These are phyloP conservation scores for Debaryomyces fabryi DNA, from an alignment of 1,139 yeast species.

Conservation along the genomic window DNA sequence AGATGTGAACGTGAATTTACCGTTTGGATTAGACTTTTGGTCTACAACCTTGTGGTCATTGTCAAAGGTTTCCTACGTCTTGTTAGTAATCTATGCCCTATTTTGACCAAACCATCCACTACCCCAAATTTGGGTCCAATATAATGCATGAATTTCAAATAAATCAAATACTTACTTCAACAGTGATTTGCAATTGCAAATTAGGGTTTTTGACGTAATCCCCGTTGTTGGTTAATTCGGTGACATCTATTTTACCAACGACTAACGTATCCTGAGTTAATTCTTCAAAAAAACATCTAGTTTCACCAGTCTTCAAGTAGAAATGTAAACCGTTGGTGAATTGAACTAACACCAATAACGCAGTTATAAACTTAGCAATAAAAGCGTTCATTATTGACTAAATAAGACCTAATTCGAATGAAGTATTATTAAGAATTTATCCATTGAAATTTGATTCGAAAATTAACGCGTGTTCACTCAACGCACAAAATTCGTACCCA, in stretches of 20 bases:
- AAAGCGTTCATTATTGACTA: slow-evolving; percentile 9
- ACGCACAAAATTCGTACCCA: slow-evolving; percentile 1
- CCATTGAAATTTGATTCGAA: neutral
- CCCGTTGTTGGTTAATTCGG: slow-evolving; percentile 36
- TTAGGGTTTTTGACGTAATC: slow-evolving; percentile 34
- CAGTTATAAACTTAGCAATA: slow-evolving; percentile 14
- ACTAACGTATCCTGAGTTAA: slow-evolving; percentile 46
- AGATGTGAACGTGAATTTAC: slow-evolving; percentile 48
- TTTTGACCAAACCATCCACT: neutral
- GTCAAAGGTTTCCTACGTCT: slow-evolving; percentile 47
- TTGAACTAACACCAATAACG: slow-evolving; percentile 20
- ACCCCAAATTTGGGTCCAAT: neutral
- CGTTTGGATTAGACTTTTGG: slow-evolving; percentile 42
- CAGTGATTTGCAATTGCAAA: slow-evolving; percentile 43
- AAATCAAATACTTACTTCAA: slow-evolving; percentile 30
- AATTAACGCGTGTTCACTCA: slow-evolving; percentile 16
- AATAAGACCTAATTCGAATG: neutral
- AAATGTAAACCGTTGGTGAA: slow-evolving; percentile 43
- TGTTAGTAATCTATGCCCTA: slow-evolving; percentile 19
- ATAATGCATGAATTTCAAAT: neutral
- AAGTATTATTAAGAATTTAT: neutral
- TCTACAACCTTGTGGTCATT: slow-evolving; percentile 47
- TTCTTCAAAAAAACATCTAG: slow-evolving; percentile 51
- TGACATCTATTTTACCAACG: slow-evolving; percentile 49
- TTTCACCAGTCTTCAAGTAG: slow-evolving; percentile 48